phyloP scores from a whole-genome alignment of 1,284 basidiomycete genomes.

The Neonothopanus nambi region DNA sequence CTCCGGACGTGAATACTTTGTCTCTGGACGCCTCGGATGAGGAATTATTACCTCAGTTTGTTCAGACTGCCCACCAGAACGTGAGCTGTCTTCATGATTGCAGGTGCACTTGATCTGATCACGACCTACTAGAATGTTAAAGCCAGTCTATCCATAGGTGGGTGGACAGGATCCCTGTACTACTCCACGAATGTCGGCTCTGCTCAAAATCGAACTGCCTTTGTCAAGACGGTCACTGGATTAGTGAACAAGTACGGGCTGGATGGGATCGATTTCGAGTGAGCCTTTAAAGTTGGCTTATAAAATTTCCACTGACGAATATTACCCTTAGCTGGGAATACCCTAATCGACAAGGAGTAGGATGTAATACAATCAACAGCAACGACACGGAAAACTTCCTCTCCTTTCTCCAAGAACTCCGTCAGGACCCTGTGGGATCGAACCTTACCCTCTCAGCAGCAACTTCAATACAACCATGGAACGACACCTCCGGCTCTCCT shows the following conservation, averaged over 20 bases:
- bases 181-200: constrained; percentile 77
- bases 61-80: constrained; percentile 52
- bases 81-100: constrained; percentile 36
- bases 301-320: constrained; percentile 8
- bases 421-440: constrained; percentile 53
- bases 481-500: constrained; percentile 55
- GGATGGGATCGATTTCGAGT: constrained; percentile 89
- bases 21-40: constrained; percentile 43
- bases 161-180: constrained; percentile 80
- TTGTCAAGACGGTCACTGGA: constrained; percentile 63
- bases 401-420: constrained; percentile 72
- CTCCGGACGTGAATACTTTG: constrained; percentile 42
- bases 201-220: constrained; percentile 57
- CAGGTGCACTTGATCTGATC: constrained; percentile 5
- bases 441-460: constrained; percentile 77
- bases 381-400: constrained; percentile 76
- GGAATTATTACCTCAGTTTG: constrained; percentile 49
- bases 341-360: constrained; percentile 69
- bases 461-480: constrained; percentile 68
- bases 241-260: constrained; percentile 67
- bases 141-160: constrained; percentile 83
- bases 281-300: constrained; percentile 30
- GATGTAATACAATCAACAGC: constrained; percentile 65
- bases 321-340: constrained; percentile 77
- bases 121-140: constrained; percentile 49